Evolutionary conservation across 495 filamentous ascomycete species (phyloP).

Genomic region (Parachaetomium inaequale): DNA sequence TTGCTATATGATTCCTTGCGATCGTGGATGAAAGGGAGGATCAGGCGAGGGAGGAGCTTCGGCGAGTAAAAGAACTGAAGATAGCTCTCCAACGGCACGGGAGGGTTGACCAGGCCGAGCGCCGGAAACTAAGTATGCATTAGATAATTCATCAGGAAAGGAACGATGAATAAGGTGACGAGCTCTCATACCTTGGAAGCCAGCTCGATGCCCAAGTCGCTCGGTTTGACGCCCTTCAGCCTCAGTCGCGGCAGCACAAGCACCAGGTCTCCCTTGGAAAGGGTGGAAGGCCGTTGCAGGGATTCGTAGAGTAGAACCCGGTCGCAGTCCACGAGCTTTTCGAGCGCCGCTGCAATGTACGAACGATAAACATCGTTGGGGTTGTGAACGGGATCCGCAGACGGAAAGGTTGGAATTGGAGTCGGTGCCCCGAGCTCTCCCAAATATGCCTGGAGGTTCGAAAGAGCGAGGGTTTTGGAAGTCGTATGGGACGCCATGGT

Average conservation of each 20-base stretch:
- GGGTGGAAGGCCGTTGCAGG: neutral
- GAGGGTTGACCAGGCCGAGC: neutral
- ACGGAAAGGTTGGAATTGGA: neutral
- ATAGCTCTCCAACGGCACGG: neutral
- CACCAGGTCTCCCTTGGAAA: conserved; percentile 74
- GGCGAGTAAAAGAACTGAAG: conserved; percentile 6
- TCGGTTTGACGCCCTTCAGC: conserved; percentile 75
- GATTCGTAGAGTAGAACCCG: neutral
- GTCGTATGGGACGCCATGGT: neutral
- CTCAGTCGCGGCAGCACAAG: conserved; percentile 76
- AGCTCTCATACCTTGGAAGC: conserved; percentile 51
- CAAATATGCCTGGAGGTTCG: neutral
- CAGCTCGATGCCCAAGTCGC: conserved; percentile 66
- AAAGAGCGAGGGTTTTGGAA: neutral
- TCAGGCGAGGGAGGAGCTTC: neutral
- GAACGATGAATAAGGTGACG: neutral
- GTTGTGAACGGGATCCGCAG: neutral
- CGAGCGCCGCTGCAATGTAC: neutral
- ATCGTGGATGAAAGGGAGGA: conserved; percentile 46
- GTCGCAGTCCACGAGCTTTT: neutral
- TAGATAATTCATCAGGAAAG: neutral
- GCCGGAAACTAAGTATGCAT: neutral
- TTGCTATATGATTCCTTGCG: conserved; percentile 60
- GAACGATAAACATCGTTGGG: conserved; percentile 1
- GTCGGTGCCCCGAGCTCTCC: neutral